Base-by-base conservation (phyloP, 768 basidiomycete genomes). In the Termitomyces sp. region DNA sequence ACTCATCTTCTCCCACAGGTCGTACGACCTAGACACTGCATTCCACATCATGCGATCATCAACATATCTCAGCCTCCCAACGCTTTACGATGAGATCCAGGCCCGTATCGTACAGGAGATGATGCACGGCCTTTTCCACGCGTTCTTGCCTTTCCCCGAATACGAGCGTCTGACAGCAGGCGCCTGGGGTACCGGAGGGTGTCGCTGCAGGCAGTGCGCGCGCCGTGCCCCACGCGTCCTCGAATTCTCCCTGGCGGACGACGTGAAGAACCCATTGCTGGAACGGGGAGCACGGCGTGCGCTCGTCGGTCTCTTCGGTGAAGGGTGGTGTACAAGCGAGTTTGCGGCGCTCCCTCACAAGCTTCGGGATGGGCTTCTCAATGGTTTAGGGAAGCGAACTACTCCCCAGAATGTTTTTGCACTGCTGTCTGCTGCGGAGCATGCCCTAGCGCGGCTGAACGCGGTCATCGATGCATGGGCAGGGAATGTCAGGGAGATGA, bases 21-120 rank as follows among this genome's bases (percentile, higher is more conserved):
- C 91, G 1, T 97, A 93, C 72, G 96, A 98, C 74, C 85, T 98
- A 63, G 80, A 86, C 45, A 98, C 94, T 16, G 90, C 91, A 0
- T 93, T 98, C 69, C 83, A 90, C 60, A 92, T 98, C 65, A 84
- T 94, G 69, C 85, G 87, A 40, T 85, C 92, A 0, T 86, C 95
- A 1, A 75, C 79, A 10, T 98, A 94, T 71, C 87, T 98, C 44
- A 76, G 80, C 33, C 77, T 98, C 41, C 69, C 85, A 16, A 74
- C 86, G 0, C 83, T 99, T 4, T 81, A 85, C 59, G 78, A 82
- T 57, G 96, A 98, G 66, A 79, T 90, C 44, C 90, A 92, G 63
- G 86, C 89, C 0, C 83, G 90, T 58, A 84, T 98, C 65, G 83
- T 88, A 20, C 82, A 89, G 62, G 94, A 97, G 70, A 92, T 95